Conservation (phyloP, 2,329 filamentous ascomycete genomes). For the Sporothrix phasma region DNA sequence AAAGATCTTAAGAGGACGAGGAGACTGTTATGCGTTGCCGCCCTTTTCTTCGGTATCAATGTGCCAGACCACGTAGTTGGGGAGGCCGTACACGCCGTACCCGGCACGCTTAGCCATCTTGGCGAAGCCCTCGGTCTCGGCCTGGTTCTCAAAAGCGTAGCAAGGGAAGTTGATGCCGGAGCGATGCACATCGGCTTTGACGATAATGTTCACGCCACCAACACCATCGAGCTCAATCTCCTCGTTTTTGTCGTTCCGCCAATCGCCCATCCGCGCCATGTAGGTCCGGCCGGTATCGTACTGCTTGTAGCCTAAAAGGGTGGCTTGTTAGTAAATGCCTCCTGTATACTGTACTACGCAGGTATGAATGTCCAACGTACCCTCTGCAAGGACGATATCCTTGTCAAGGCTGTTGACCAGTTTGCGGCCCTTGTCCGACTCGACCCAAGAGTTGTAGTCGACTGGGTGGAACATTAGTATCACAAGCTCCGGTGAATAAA, state of each 20-base stretch:
- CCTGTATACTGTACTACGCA: not conserved
- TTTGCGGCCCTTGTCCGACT: slow-evolving; percentile 74
- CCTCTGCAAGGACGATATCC: slow-evolving; percentile 80
- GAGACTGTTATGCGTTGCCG: slow-evolving; percentile 51
- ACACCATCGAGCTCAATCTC: slow-evolving; percentile 92
- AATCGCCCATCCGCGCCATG: slow-evolving; percentile 86
- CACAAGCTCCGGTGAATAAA: slow-evolving; percentile 10
- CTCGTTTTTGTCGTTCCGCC: slow-evolving; percentile 82
- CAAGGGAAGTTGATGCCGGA: slow-evolving; percentile 95
- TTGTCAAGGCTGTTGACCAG: slow-evolving; percentile 65
- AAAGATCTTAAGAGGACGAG: not conserved
- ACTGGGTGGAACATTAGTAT: slow-evolving; percentile 41
- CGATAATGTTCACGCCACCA: slow-evolving; percentile 92
- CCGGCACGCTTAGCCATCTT: slow-evolving; percentile 97
- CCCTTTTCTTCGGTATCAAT: slow-evolving; percentile 93
- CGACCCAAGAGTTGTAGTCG: slow-evolving; percentile 98
- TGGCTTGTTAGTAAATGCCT: not conserved
- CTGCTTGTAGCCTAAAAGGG: slow-evolving; percentile 67
- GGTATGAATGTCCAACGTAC: no score
- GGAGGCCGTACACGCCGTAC: slow-evolving; percentile 82
- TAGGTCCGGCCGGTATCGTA: slow-evolving; percentile 84
- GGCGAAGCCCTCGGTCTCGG: slow-evolving; percentile 95
- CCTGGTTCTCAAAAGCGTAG: slow-evolving; percentile 97
- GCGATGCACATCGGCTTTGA: slow-evolving; percentile 95
- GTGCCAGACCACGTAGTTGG: slow-evolving; percentile 98